Percentiles rank a stretch among this genome's conserved stretches.
These are phyloP conservation scores for Ulvella scutata DNA, from an alignment of 139 green algal species.

Conservation along the genomic window DNA sequence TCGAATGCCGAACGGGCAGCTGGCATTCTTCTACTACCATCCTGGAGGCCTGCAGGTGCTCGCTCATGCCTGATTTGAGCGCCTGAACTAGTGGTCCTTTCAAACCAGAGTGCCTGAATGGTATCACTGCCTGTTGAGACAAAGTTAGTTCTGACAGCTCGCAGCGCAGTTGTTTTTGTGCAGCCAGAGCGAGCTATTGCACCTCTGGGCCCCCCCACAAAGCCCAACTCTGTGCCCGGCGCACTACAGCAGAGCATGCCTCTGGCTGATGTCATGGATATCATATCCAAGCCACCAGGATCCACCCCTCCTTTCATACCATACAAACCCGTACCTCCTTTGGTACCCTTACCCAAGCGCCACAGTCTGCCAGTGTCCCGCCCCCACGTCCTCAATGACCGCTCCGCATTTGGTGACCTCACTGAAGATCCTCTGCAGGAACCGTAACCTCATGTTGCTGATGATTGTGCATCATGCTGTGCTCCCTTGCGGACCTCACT, in stretches of 20 bases:
- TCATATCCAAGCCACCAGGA: constrained; percentile 42
- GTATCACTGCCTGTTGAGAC: no score
- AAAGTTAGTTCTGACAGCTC: no score
- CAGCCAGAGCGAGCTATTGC: constrained; percentile 3
- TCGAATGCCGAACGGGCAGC: constrained; percentile 49
- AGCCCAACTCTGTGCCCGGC: constrained; percentile 16
- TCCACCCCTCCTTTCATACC: constrained; percentile 42
- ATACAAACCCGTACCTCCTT: constrained; percentile 45
- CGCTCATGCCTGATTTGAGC: no score
- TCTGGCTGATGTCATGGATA: constrained; percentile 36
- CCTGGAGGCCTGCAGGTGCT: constrained; percentile 19
- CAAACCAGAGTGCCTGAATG: no score
- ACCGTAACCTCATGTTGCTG: not conserved
- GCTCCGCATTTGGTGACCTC: constrained; percentile 38
- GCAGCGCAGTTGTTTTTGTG: no score
- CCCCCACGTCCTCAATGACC: constrained; percentile 20
- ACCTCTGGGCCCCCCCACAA: constrained; percentile 3
- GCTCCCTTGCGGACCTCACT: not conserved
- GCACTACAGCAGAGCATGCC: constrained; percentile 65
- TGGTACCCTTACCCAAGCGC: constrained; percentile 42
- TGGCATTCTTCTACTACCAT: constrained; percentile 53
- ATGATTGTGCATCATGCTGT: not conserved
- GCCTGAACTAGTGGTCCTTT: no score
- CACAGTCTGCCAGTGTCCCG: constrained; percentile 43
- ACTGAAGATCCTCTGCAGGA: constrained; percentile 53